Evolutionary conservation across 768 basidiomycete species (phyloP).

Genomic region (Hortiboletus campestris): DNA sequence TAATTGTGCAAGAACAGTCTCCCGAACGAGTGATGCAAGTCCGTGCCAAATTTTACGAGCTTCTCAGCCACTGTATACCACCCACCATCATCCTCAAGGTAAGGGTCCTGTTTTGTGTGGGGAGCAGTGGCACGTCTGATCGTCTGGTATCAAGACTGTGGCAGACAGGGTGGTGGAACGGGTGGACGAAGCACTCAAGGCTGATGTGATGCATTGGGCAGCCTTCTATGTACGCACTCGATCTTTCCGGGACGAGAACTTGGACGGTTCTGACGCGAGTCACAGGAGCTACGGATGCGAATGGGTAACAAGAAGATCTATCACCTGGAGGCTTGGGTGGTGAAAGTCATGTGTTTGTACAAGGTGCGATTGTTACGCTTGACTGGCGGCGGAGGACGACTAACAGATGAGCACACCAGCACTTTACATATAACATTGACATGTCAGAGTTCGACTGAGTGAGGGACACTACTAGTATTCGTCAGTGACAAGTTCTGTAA

Average conservation of each 20-base stretch:
- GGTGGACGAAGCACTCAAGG: slow-evolving; percentile 87
- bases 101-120: slow-evolving; percentile 12
- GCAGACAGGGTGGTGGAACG: slow-evolving; percentile 83
- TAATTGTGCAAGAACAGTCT: slow-evolving; percentile 86
- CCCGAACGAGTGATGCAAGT: slow-evolving; percentile 91
- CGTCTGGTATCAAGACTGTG: slow-evolving; percentile 63
- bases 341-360: slow-evolving; percentile 91
- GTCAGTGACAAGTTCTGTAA: neutral
- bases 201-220: slow-evolving; percentile 97
- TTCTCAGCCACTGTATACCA: slow-evolving; percentile 96
- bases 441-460: slow-evolving; percentile 35
- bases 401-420: slow-evolving; percentile 14
- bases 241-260: neutral
- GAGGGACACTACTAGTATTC: neutral
- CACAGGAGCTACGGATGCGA: slow-evolving; percentile 94
- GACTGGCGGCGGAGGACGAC: neutral
- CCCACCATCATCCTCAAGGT: slow-evolving; percentile 91
- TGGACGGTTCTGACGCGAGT: neutral
- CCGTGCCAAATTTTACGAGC: slow-evolving; percentile 88
- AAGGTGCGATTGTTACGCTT: slow-evolving; percentile 48
- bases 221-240: slow-evolving; percentile 78
- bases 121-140: slow-evolving; percentile 1
- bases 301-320: slow-evolving; percentile 91
- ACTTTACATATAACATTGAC: slow-evolving; percentile 33
- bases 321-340: slow-evolving; percentile 96